phyloP scores from a whole-genome alignment of 208 protist species.

The Wallacemonas sp. region DNA sequence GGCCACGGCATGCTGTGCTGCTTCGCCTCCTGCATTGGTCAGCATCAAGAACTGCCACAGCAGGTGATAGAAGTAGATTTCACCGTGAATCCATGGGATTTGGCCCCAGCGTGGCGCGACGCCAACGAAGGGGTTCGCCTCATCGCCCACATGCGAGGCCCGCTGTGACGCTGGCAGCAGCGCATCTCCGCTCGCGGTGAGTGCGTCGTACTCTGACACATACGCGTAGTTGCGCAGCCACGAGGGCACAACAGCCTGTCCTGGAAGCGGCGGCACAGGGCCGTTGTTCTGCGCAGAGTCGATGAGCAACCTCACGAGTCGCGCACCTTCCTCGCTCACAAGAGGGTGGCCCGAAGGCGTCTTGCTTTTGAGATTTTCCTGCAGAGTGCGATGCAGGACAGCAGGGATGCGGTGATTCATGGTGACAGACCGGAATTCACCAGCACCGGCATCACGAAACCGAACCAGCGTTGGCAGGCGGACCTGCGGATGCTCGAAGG shows the following conservation, averaged over 20 bases:
- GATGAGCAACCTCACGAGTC: constrained; percentile 38
- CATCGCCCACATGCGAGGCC: neutral
- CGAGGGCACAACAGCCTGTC: constrained; percentile 46
- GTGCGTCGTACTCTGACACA: constrained; percentile 33
- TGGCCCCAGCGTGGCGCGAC: constrained; percentile 78
- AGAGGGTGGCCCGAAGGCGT: neutral
- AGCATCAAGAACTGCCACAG: constrained; percentile 80
- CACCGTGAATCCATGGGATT: constrained; percentile 87
- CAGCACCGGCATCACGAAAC: constrained; percentile 57
- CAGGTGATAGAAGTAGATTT: constrained; percentile 90
- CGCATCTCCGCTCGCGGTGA: constrained; percentile 13
- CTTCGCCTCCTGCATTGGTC: constrained; percentile 16
- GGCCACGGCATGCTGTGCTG: constrained; percentile 4
- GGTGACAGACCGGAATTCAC: constrained; percentile 79
- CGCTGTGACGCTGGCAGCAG: neutral
- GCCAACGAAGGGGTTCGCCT: neutral
- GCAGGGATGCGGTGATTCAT: constrained; percentile 54
- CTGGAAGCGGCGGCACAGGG: constrained; percentile 64
- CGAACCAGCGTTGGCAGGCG: constrained; percentile 80
- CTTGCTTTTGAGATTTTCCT: constrained; percentile 32
- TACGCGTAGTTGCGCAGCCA: constrained; percentile 83
- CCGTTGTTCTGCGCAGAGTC: constrained; percentile 38
- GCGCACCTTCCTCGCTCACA: constrained; percentile 10
- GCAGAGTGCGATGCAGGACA: constrained; percentile 54
- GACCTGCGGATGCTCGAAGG: constrained; percentile 18